phyloP scores from a whole-genome alignment of 2,329 filamentous ascomycete genomes.

The Aschersonia sp. region DNA sequence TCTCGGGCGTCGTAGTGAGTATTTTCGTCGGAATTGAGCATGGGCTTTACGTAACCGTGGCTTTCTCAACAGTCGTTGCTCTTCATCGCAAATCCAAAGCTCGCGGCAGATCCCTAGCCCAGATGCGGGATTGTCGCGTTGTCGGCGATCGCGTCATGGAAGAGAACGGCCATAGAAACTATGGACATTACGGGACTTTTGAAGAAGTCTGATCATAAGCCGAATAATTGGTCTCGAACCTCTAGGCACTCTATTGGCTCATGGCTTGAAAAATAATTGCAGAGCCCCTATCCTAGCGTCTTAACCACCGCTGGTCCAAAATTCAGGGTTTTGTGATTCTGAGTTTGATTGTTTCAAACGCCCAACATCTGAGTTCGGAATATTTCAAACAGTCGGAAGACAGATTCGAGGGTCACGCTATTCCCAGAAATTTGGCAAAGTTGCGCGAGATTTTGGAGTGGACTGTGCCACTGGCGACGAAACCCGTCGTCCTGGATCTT shows the following conservation, averaged over 20 bases:
- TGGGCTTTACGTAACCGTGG: constrained; percentile 80
- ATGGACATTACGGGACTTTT: constrained; percentile 43
- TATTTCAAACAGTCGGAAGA: constrained; percentile 55
- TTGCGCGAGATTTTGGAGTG: constrained; percentile 12
- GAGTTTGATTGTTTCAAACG: constrained; percentile 51
- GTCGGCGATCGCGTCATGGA: constrained; percentile 60
- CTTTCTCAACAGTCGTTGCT: constrained; percentile 60
- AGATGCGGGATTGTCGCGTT: constrained; percentile 55
- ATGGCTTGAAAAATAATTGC: constrained; percentile 69
- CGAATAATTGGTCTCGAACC: too few relatives aligned
- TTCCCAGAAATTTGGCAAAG: constrained; percentile 38
- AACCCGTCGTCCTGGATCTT: constrained; percentile 89
- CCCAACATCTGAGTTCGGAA: constrained; percentile 60
- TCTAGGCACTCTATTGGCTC: constrained; percentile 79
- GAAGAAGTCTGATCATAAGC: constrained; percentile 6
- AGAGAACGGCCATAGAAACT: constrained; percentile 31
- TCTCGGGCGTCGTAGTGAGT: constrained; percentile 80
- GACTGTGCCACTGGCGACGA: constrained; percentile 50
- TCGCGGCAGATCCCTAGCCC: constrained; percentile 67
- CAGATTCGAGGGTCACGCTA: constrained; percentile 89
- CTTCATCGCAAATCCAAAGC: constrained; percentile 75
- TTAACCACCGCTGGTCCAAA: constrained; percentile 95
- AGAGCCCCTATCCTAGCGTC: constrained; percentile 75
- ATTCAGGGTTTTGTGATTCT: constrained; percentile 13
- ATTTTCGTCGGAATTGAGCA: constrained; percentile 81